phyloP scores from a whole-genome alignment of 371 early-diverging fungal genomes.

The Saksenaea vasiformis region DNA sequence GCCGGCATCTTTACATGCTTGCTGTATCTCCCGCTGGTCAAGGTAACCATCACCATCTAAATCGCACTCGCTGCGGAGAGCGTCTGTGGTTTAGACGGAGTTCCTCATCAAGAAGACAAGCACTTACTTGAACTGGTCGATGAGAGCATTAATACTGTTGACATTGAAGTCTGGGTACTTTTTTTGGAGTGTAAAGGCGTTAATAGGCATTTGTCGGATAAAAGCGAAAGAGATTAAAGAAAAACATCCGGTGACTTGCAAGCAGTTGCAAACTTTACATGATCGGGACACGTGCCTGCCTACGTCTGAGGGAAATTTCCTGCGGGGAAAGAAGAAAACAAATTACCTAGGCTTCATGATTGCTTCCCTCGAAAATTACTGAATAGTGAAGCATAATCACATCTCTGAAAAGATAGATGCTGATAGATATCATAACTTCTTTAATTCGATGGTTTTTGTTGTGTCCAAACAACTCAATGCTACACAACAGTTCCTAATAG shows the following conservation, averaged over 20 bases:
- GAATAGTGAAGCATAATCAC: no score
- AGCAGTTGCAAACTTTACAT: no score
- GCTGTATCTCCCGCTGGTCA: constrained; percentile 64
- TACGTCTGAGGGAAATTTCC: no score
- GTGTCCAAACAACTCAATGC: no score
- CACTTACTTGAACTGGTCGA: constrained; percentile 57
- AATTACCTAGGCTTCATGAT: no score
- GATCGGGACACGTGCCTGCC: no score
- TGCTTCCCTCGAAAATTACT: no score
- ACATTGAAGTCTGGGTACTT: constrained; percentile 56
- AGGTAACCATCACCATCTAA: constrained; percentile 69
- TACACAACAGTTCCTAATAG: no score
- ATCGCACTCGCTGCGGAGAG: constrained; percentile 55
- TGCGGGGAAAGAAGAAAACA: no score
- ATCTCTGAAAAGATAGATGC: no score
- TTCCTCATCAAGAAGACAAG: background rate
- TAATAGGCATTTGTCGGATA: constrained; percentile 25
- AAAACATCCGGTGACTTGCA: background rate
- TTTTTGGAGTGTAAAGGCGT: constrained; percentile 46
- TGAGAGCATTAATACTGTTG: constrained; percentile 53
- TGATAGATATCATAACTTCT: no score
- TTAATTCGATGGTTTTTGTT: no score
- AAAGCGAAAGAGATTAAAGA: background rate
- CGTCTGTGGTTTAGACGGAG: background rate
- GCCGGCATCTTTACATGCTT: constrained; percentile 64